Evolutionary conservation across 2,329 filamentous ascomycete genomes (phyloP).

Genomic region (Aspergillus sojae): DNA sequence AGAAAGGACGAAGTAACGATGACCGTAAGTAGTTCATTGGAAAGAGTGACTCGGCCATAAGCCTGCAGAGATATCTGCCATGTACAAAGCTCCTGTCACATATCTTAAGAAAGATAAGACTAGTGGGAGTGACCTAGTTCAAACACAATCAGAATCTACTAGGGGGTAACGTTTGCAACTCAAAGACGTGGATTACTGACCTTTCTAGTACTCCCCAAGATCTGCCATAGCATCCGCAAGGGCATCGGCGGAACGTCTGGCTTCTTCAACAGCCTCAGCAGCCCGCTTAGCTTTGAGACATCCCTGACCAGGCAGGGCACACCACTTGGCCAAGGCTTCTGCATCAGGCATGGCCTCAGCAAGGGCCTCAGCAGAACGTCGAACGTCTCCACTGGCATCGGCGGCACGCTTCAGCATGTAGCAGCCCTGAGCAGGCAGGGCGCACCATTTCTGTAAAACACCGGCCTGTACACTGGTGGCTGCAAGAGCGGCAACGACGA

Average conservation of each 20-base stretch:
- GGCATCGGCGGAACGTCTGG: conserved; percentile 37
- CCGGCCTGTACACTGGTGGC: conserved; percentile 38
- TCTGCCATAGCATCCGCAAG: conserved; percentile 37
- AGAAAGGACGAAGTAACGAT: not conserved
- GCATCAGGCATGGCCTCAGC: conserved; percentile 34
- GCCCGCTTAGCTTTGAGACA: conserved; percentile 67
- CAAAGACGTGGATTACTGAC: conserved; percentile 11
- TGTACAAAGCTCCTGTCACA: not conserved
- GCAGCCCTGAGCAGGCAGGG: conserved; percentile 33
- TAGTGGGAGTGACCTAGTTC: not conserved
- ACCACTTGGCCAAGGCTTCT: conserved; percentile 34
- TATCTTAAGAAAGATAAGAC: not conserved
- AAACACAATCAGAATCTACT: not conserved
- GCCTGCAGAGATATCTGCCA: not conserved
- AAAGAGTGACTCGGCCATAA: conserved; percentile 9
- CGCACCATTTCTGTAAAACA: conserved; percentile 33
- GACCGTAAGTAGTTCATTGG: not conserved
- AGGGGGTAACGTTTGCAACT: not conserved
- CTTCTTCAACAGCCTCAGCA: conserved; percentile 64
- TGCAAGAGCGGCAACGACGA: conserved; percentile 47
- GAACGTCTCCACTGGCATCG: conserved; percentile 30
- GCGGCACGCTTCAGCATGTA: conserved; percentile 32
- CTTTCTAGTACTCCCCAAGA: conserved; percentile 30
- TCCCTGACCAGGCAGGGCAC: conserved; percentile 34
- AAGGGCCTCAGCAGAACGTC: conserved; percentile 36